Evolutionary conservation across 1,284 basidiomycete genomes (phyloP).

Genomic region (Coniophora puteana): DNA sequence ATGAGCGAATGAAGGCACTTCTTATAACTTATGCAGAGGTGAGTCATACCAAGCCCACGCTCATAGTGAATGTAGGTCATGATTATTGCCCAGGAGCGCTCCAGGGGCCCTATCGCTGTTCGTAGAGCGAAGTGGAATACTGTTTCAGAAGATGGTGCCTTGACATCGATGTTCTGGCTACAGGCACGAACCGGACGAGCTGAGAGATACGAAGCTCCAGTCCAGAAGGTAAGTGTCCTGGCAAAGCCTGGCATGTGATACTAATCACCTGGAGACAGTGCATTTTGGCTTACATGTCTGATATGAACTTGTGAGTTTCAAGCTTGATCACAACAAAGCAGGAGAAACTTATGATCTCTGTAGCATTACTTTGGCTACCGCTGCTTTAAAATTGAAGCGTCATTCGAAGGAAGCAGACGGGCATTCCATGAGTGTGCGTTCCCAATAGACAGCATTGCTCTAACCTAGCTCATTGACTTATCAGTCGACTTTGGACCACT

Average conservation of each 20-base stretch:
- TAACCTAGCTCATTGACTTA: constrained; percentile 3
- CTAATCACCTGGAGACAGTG: constrained; percentile 45
- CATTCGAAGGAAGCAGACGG: constrained; percentile 44
- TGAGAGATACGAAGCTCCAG: constrained; percentile 63
- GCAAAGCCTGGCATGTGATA: background rate
- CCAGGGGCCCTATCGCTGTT: constrained; percentile 66
- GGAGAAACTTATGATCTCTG: constrained; percentile 10
- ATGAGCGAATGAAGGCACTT: constrained; percentile 28
- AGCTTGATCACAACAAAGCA: constrained; percentile 1
- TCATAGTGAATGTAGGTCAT: background rate
- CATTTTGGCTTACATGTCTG: constrained; percentile 84
- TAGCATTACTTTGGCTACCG: constrained; percentile 65
- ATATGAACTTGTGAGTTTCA: constrained; percentile 69
- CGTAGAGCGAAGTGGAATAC: constrained; percentile 44
- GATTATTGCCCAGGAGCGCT: constrained; percentile 52
- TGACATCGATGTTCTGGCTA: constrained; percentile 78
- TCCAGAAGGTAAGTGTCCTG: constrained; percentile 64
- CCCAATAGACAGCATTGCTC: background rate
- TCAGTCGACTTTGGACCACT: constrained; percentile 82
- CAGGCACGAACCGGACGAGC: constrained; percentile 56
- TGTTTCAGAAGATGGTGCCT: constrained; percentile 40
- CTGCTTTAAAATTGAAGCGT: constrained; percentile 62
- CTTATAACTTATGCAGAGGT: constrained; percentile 43
- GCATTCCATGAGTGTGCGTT: constrained; percentile 68
- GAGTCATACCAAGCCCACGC: constrained; percentile 13